Evolutionary conservation across 768 basidiomycete genomes (phyloP).

Genomic region (Rhodosporidiobolus odoratus): DNA sequence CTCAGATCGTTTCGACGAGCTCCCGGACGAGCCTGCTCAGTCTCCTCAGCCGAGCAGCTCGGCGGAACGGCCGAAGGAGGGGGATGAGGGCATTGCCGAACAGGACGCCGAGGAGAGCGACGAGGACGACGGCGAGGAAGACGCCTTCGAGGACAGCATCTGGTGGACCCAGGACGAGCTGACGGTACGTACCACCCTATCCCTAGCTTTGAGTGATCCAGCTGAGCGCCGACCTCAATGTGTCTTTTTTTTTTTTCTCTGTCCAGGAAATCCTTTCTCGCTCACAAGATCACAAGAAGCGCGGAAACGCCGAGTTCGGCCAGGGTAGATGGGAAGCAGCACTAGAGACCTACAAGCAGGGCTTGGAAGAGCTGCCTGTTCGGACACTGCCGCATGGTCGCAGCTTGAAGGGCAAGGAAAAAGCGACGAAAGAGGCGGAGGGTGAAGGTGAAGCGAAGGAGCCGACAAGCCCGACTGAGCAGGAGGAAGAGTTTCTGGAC

Average conservation of each 20-base stretch:
- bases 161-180: constrained; percentile 11
- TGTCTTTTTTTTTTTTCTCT: not conserved
- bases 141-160: not conserved
- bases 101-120: constrained; percentile 3
- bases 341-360: constrained; percentile 30
- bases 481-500: too few relatives aligned
- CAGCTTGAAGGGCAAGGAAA: constrained; percentile 26
- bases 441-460: not conserved
- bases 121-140: not conserved
- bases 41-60: not conserved
- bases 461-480: not conserved
- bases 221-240: not conserved
- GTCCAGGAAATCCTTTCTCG: constrained; percentile 24
- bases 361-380: constrained; percentile 26
- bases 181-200: not conserved
- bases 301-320: constrained; percentile 27
- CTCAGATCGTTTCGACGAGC: constrained; percentile 8
- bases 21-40: not conserved
- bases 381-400: not conserved
- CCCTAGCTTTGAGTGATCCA: not conserved
- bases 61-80: not conserved
- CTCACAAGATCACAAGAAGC: constrained; percentile 7
- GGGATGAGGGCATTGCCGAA: not conserved
- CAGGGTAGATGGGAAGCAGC: constrained; percentile 22
- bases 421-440: not conserved